Base-by-base conservation (phyloP, 73 alveolate species). In the Paramecium tetraurelia region DNA sequence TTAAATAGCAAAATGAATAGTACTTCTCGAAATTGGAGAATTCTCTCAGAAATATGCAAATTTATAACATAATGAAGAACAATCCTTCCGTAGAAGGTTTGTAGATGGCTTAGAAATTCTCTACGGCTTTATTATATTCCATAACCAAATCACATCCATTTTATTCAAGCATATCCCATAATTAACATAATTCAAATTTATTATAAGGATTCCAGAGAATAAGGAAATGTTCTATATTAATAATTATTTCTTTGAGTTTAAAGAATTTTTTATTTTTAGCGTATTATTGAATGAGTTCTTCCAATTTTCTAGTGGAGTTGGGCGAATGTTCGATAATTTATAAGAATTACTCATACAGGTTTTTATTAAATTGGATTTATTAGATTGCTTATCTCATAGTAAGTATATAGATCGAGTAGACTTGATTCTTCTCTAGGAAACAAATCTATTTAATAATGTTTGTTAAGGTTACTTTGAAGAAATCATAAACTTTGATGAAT, bases 81-180 rank as follows among this genome's bases (percentile, higher is more conserved):
- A 80, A 10, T 31, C 63, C 72, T 48, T 80, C 90, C 1, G 70
- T 12, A 44, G 70, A 4, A 1, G 90, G 72, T 48, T 48, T 44
- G 43, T 80, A 80, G 22, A 80, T 22, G 10, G 90, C 90, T 24
- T 43, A 80, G 48, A 41, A 80, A 43, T 80, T 41, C 33, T 80
- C 90, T n/a, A 80, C 53, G 11, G 76, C 70, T 46, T 46, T 80
- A 80, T 80, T 80, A 46, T 80, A 80, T 22, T 80, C 90, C 50
- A 44, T 43, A 38, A 80, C 90, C 21, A 80, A 24, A 80, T 80
- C 90, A 80, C 43, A 80, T 21, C 90, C 90, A 80, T 80, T 40
- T 80, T 43, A 44, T 48, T 80, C 90, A 43, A 80, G 48, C 29
- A 46, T 80, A 21, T 80, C 70, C 70, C 70, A 46, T 31, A 44